phyloP scores from a whole-genome alignment of 176 grass and related monocot species.

The Avena insularis region DNA sequence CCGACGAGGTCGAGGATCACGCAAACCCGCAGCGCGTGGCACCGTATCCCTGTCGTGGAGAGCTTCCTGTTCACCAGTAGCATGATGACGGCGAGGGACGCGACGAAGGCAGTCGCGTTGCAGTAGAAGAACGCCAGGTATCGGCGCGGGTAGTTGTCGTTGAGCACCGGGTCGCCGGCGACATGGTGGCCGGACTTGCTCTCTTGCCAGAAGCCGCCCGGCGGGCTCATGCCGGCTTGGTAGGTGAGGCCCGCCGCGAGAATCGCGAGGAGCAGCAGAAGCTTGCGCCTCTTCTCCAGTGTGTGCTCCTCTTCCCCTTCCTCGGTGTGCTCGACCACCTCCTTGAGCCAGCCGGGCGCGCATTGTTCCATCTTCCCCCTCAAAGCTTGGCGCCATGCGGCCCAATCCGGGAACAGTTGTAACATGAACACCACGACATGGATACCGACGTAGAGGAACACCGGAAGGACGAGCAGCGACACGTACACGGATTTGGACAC shows the following conservation, averaged over 20 bases:
- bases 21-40: conserved; percentile 30
- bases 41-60: conserved; percentile 36
- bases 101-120: conserved; percentile 50
- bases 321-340: conserved; percentile 23
- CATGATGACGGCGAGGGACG: conserved; percentile 56
- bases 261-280: conserved; percentile 46
- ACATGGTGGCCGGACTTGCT: background rate
- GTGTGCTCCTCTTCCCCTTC: conserved; percentile 6
- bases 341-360: conserved; percentile 16
- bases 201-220: conserved; percentile 54
- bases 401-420: background rate
- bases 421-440: conserved; percentile 46
- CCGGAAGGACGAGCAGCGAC: conserved; percentile 15
- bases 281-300: conserved; percentile 46
- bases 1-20: conserved; percentile 45
- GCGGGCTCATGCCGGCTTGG: conserved; percentile 51
- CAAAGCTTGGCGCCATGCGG: background rate
- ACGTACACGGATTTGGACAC: conserved; percentile 50
- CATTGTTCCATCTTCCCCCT: background rate
- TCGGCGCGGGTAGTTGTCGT: conserved; percentile 41
- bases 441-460: conserved; percentile 45
- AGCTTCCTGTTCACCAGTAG: conserved; percentile 56
- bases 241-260: conserved; percentile 56
- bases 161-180: conserved; percentile 45
- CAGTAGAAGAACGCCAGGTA: conserved; percentile 60